Percentiles rank a stretch among this genome's conserved stretches.
Conservation (phyloP, 1,139 yeast genomes). For the Taiozyma sp. region DNA sequence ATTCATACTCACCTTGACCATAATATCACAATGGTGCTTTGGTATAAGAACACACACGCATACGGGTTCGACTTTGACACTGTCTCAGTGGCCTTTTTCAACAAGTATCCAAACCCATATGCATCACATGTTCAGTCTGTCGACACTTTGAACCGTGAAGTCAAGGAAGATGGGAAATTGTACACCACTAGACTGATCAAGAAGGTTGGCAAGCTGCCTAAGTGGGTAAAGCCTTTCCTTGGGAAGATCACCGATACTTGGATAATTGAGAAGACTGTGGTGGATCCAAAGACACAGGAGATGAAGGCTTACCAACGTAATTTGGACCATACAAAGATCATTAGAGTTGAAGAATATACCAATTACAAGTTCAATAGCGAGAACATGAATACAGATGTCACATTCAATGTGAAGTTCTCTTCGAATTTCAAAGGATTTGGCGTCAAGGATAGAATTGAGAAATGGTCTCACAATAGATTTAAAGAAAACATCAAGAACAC, state of each 20-base stretch:
- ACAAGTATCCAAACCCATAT: constrained; percentile 87
- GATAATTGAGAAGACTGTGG: constrained; percentile 77
- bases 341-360: constrained; percentile 77
- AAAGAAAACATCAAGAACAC: constrained; percentile 63
- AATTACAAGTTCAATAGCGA: constrained; percentile 37
- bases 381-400: constrained; percentile 35
- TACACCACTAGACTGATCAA: constrained; percentile 71
- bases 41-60: constrained; percentile 51
- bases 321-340: constrained; percentile 76
- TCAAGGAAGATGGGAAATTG: constrained; percentile 52
- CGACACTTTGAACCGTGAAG: constrained; percentile 69
- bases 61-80: constrained; percentile 67
- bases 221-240: constrained; percentile 72
- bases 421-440: constrained; percentile 62
- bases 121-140: constrained; percentile 84
- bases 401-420: constrained; percentile 61
- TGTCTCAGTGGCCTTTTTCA: constrained; percentile 74
- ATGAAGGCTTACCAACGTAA: constrained; percentile 78
- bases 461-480: constrained; percentile 74
- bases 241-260: constrained; percentile 73
- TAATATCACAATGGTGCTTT: constrained; percentile 51
- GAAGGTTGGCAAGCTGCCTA: constrained; percentile 79
- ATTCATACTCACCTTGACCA: not conserved
- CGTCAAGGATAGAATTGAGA: constrained; percentile 70
- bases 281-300: constrained; percentile 55